A percentile compares a stretch with the other conserved stretches of the same genome.
phyloP scores from a whole-genome alignment of 164 flowering plant species.

The Taxillus chinensis region DNA sequence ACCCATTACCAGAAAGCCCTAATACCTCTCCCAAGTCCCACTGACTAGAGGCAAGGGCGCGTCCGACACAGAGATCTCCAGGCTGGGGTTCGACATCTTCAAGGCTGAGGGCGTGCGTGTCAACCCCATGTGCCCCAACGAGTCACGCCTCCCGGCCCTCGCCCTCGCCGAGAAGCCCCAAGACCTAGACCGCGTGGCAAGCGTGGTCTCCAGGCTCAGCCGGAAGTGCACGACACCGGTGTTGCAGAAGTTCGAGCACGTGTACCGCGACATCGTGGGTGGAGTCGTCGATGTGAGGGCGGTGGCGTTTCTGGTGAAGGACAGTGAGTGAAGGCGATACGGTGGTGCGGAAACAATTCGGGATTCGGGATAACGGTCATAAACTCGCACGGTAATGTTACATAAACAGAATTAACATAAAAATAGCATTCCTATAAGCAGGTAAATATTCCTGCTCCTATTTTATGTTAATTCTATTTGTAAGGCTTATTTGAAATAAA shows the following conservation, averaged over 20 bases:
- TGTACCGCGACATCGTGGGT: conserved; percentile 59
- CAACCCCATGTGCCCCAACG: conserved; percentile 52
- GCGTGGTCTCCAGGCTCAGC: conserved; percentile 76
- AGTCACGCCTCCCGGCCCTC: conserved; percentile 49
- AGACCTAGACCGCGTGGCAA: conserved; percentile 61
- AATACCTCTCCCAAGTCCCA: too few species aligned
- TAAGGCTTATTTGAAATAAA: too few species aligned
- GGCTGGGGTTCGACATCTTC: conserved; percentile 48
- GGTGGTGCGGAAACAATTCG: too few species aligned
- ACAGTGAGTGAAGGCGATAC: conserved; percentile 94
- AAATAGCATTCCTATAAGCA: too few species aligned
- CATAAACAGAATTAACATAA: too few species aligned
- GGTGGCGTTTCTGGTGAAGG: conserved; percentile 84
- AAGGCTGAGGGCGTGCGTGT: conserved; percentile 59
- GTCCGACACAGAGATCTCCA: conserved; percentile 48
- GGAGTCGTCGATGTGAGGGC: conserved; percentile 65
- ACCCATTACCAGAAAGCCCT: too few species aligned
- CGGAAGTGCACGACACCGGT: conserved; percentile 75
- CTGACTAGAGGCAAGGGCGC: too few species aligned
- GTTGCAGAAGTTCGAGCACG: conserved; percentile 85
- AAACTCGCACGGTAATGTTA: too few species aligned
- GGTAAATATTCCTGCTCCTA: too few species aligned
- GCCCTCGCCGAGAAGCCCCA: conserved; percentile 72
- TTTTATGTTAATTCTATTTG: too few species aligned
- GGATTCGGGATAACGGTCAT: too few species aligned